Base-by-base conservation (phyloP, 2,329 filamentous ascomycete species). In the Xylariaceae sp. region DNA sequence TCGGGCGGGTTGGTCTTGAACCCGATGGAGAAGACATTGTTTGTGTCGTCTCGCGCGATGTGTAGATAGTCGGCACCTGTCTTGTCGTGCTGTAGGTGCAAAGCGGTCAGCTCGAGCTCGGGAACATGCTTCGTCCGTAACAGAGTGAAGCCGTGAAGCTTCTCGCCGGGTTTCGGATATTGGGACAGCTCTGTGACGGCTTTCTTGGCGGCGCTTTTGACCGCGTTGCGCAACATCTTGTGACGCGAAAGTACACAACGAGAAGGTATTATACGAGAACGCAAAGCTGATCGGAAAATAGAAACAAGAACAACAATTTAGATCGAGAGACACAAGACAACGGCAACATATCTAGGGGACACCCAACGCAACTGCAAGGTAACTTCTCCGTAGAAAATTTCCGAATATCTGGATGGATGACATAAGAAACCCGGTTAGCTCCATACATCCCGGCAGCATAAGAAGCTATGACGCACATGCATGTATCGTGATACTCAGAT, bases 1-100 rank as follows among this genome's bases (percentile, higher is more conserved):
- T 98, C 89, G 8, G 90, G 90, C 15, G 93, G 93, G 62, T 97
- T 97, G 18, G 93, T 98, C 78, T 96, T 96, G 81, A 98, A 98
- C 39, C 90, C 93, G 59, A 98, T 94, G 29, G 90, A 94, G 68
- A 98, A 98, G 62, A 97, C 93, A 87, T 98, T 98, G 71, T 98
- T 98, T 72, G 85, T 86, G 62, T 98, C 93, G 43, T 97, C 89
- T 54, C 91, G 78, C 13, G 90, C 91, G 55, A 98, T 85, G 67
- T 98, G 93, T 35, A 98, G 76, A 62, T 97, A 96, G 53, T 98
- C 89, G 50, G 93, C 93, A 45, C 90, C 89, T 0, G 93, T 98
- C 72, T 90, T 90, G 69, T 97, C 87, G 63, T 98, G 93, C 58
- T 87, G 83, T 49, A 98, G 77, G 50, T 94, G 87, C 39, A 97